Evolutionary conservation across 2,329 filamentous ascomycete species (phyloP), one percentile per base, ranked within the genome.

Genomic region (Decorospora gaudefroyi): DNA sequence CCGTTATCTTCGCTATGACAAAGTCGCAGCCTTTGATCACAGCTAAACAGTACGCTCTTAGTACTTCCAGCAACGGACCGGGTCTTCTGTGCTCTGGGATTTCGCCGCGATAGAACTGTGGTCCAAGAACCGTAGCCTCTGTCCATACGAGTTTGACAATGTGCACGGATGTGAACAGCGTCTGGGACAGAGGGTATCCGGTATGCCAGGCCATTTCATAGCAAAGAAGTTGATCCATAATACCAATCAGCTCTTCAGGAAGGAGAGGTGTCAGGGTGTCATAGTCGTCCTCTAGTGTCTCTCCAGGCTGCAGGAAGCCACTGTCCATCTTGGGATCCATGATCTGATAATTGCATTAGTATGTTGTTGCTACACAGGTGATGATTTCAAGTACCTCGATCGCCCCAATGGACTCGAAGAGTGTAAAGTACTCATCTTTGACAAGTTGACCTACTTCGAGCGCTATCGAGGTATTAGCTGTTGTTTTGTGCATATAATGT

Each of bases 291-390:
- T 95, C 88, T 22, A 92, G 80, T n/a, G 84, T 83, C 62, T 96
- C 89, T 19, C 85, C 87, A 6, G 86, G 82, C 13, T 83, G 79
- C 5, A 95, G 76, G 55, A 86, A 90, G 18, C 93, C 93, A 65
- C 90, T 96, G 71, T 99, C 93, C 93, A 99, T 99, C 73, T 97
- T 99, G 1, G 88, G 85, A 65, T 99, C 93, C 89, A 96, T 96
- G 60, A 99, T 96, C 93, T 99, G 62, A 18, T 10, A 9, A 23
- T 11, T 22, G 9, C 4, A 23, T 63, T 27, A 38, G 17, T 27
- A 13, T 7, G 8, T 26, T 33, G 42, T 32, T n/a, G 19, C 6
- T 3, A 23, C 18, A 4, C 6, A 8, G 8, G 19, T 10, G 1
- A 3, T n/a, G 18, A 13, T 6, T 7, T 19, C 2, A 44, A 53